Evolutionary conservation across 768 basidiomycete species (phyloP), one percentile per base, ranked within the genome.

Genomic region (Exidia glandulosa): DNA sequence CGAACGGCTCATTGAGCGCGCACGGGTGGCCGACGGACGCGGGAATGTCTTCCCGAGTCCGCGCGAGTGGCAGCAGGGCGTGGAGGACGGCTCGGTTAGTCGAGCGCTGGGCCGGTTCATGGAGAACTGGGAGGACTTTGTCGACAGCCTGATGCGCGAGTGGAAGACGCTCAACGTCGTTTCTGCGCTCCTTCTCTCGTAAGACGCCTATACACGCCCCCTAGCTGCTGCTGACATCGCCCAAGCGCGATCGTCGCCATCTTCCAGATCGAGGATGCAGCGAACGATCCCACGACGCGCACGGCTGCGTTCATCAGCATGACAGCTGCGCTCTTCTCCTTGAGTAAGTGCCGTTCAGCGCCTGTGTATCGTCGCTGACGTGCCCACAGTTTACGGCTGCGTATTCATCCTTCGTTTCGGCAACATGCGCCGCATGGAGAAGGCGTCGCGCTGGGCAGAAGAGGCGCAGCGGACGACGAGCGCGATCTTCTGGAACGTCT

Each of bases 381-480:
- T 7, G 5, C 47, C 14, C 4, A 25, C 50, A 25, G 79, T 79
- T 2, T 90, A 82, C 66, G 88, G 88, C 0, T 87, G 87, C 63
- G 76, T 86, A 59, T 89, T 85, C 69, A 88, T 86, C 16, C 74
- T 89, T 16, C 74, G 85, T 30, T 89, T 89, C 61, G 80, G 81
- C 14, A 82, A 79, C 1, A 89, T 90, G 87, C 77, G 80, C 47
- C 85, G 77, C 62, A 86, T 87, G 82, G 75, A 81, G 64, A 81
- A 81, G 60, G 87, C 87, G 1, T 81, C 82, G 7, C 77, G 79
- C 59, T 90, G 86, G 85, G 85, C 86, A 12, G 82, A 87, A 84
- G 85, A 88, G 66, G 83, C 86, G 19, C 77, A 79, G 57, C 74
- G 70, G 65, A 73, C 76, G 1, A 76, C 76, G 30, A 77, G 79